phyloP scores from a whole-genome alignment of 1,284 basidiomycete species.

The Lentinula novae-zelandiae region DNA sequence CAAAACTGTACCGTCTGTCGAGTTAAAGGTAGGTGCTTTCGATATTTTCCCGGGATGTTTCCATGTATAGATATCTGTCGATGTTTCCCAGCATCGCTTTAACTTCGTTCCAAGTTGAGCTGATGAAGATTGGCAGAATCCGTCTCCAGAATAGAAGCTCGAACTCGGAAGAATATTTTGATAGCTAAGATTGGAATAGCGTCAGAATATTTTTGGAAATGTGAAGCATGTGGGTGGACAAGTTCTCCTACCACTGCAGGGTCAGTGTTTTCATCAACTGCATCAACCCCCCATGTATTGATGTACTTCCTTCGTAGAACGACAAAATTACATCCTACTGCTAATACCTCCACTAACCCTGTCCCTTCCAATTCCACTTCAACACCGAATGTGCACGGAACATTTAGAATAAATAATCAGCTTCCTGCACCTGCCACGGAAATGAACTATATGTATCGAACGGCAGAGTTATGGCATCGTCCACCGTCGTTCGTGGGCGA shows the following conservation, averaged over 20 bases:
- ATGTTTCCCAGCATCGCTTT: too few species aligned
- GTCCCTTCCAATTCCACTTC: neutral
- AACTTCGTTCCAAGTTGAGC: neutral
- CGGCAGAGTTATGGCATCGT: constrained; percentile 11
- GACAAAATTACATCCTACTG: neutral
- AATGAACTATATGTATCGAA: constrained; percentile 11
- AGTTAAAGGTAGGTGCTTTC: neutral
- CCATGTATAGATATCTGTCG: too few species aligned
- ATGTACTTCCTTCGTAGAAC: neutral
- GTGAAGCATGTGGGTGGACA: constrained; percentile 6
- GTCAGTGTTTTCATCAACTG: neutral
- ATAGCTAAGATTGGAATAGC: neutral
- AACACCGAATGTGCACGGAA: neutral
- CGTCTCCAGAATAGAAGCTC: constrained; percentile 5
- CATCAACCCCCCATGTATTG: neutral
- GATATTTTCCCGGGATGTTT: neutral
- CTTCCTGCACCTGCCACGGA: neutral
- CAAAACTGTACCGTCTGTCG: neutral
- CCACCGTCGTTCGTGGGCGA: constrained; percentile 7
- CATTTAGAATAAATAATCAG: neutral
- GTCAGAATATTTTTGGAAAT: constrained; percentile 1
- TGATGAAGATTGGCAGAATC: neutral
- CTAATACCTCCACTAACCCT: neutral
- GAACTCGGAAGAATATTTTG: constrained; percentile 4
- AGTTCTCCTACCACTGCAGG: neutral